Conservation (phyloP, 1,139 yeast species). For the Geotrichum bryndzae region DNA sequence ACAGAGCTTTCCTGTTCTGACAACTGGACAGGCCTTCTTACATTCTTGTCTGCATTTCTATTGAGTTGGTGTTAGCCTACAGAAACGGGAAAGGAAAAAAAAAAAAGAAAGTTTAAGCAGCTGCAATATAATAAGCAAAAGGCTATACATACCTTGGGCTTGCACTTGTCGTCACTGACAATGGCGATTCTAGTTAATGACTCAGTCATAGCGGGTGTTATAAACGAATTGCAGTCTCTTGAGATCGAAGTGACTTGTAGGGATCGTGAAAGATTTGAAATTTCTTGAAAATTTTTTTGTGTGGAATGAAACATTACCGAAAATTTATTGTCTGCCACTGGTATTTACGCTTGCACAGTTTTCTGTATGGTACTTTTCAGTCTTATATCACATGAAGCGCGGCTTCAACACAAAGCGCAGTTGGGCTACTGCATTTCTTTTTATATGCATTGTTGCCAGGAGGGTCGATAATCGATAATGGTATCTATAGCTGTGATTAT, state of each 20-base stretch:
- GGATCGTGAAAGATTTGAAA: neutral
- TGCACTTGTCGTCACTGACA: conserved; percentile 88
- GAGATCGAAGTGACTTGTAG: neutral
- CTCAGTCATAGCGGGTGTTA: neutral
- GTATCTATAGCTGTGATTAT: too few relatives aligned
- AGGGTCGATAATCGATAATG: too few relatives aligned
- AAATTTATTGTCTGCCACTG: neutral
- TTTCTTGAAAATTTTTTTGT: neutral
- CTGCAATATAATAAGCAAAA: neutral
- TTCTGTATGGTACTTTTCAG: neutral
- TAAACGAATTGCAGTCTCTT: neutral
- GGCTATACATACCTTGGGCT: conserved; percentile 53
- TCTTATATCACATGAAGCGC: neutral
- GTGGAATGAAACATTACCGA: neutral
- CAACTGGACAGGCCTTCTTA: conserved; percentile 94
- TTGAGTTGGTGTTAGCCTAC: neutral
- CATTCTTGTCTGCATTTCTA: conserved; percentile 94
- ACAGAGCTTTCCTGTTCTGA: conserved; percentile 94
- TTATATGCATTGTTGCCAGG: too few relatives aligned
- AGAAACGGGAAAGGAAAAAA: neutral
- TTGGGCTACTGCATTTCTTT: too few relatives aligned
- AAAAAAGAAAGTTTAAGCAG: neutral
- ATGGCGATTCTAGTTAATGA: conserved; percentile 59
- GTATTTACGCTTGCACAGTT: neutral
- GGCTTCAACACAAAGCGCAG: neutral